phyloP scores from a whole-genome alignment of 164 flowering plant genomes.

The Stephania yunnanensis region DNA sequence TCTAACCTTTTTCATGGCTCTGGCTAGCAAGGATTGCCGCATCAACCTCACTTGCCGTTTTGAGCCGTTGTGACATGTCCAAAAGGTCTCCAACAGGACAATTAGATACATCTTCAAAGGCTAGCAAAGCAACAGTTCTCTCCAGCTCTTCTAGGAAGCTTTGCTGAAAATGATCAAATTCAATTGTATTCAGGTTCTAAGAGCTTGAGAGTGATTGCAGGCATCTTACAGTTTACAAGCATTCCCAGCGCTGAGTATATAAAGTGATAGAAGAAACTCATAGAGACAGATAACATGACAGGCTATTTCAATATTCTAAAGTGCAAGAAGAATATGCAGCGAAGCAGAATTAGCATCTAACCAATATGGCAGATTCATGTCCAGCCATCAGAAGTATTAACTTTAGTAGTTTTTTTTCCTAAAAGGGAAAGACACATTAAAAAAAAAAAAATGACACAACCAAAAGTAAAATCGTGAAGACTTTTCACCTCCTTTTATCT shows the following conservation, averaged over 20 bases:
- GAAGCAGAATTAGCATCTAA: background rate
- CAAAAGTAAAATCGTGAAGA: background rate
- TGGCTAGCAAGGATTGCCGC: constrained; percentile 98
- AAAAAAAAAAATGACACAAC: too few species aligned
- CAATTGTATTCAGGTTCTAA: background rate
- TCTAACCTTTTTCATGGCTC: constrained; percentile 91
- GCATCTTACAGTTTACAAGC: background rate
- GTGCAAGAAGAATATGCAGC: background rate
- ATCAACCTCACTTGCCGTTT: constrained; percentile 96
- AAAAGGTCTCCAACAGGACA: constrained; percentile 89
- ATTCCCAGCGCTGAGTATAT: background rate
- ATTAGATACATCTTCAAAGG: constrained; percentile 83
- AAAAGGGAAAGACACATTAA: too few species aligned
- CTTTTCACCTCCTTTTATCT: background rate
- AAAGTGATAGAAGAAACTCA: too few species aligned
- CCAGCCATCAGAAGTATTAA: background rate
- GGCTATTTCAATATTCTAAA: background rate
- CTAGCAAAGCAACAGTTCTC: constrained; percentile 80
- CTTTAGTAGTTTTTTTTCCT: too few species aligned
- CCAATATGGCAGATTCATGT: background rate
- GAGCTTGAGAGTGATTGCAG: background rate
- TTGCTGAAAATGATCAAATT: constrained; percentile 49
- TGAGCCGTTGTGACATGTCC: constrained; percentile 83
- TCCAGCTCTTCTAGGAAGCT: constrained; percentile 90
- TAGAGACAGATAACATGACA: background rate